phyloP scores from a whole-genome alignment of 371 early-diverging fungal species.

The Lichtheimia ornata region DNA sequence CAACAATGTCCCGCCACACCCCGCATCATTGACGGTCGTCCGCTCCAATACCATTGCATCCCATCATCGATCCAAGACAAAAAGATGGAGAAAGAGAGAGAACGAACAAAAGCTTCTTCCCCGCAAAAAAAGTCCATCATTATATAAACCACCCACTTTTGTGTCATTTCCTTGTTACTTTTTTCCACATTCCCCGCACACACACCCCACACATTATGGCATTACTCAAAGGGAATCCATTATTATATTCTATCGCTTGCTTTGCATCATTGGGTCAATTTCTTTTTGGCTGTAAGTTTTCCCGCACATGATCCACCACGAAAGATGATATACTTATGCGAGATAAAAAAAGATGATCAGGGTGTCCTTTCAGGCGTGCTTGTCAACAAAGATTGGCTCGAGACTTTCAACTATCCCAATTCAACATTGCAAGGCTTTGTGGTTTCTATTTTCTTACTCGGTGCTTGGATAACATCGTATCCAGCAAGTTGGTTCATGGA shows the following conservation, averaged over 20 bases:
- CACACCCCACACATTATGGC: not conserved
- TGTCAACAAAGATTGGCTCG: constrained; percentile 38
- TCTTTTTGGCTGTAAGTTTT: constrained; percentile 43
- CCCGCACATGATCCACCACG: too few species aligned
- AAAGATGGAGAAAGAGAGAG: too few species aligned
- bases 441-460: constrained; percentile 43
- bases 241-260: constrained; percentile 33
- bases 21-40: not conserved
- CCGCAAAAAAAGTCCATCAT: too few species aligned
- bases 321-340: too few species aligned
- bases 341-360: constrained; percentile 26
- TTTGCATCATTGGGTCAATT: constrained; percentile 46
- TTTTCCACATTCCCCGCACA: not conserved
- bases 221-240: constrained; percentile 18
- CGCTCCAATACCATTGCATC: too few species aligned
- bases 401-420: constrained; percentile 25
- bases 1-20: too few species aligned
- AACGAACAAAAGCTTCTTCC: too few species aligned
- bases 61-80: too few species aligned
- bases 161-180: not conserved
- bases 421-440: constrained; percentile 40
- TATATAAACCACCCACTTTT: too few species aligned
- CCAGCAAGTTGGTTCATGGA: constrained; percentile 43
- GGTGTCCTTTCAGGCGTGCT: constrained; percentile 43
- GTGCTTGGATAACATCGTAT: constrained; percentile 42